A percentile compares a stretch with the other conserved stretches of the same genome.
phyloP scores from a whole-genome alignment of 2,329 filamentous ascomycete genomes.

The Shiraia sp. region DNA sequence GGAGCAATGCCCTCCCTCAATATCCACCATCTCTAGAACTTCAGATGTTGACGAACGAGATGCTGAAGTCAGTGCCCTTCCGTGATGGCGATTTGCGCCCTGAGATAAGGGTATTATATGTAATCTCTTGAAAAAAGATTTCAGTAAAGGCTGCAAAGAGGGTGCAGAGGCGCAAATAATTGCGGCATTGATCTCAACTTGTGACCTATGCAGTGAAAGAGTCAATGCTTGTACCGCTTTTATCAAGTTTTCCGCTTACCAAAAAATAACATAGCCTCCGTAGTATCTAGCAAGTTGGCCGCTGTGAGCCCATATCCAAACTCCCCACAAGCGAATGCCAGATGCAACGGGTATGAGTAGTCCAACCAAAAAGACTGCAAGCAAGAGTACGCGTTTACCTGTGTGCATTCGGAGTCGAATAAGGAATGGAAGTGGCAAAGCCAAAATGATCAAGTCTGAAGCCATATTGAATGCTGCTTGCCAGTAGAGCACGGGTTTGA shows the following conservation, averaged over 20 bases:
- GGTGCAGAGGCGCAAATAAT: slow-evolving; percentile 30
- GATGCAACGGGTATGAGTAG: slow-evolving; percentile 26
- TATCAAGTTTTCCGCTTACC: slow-evolving; percentile 3
- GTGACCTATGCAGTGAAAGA: slow-evolving; percentile 1
- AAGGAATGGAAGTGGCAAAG: slow-evolving; percentile 28
- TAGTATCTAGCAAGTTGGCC: slow-evolving; percentile 17
- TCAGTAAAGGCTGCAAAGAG: slow-evolving; percentile 26
- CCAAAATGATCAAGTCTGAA: slow-evolving; percentile 25
- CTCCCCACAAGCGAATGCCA: slow-evolving; percentile 19
- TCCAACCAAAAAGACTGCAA: slow-evolving; percentile 28
- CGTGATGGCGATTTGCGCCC: slow-evolving; percentile 14
- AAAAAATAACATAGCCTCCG: slow-evolving; percentile 29
- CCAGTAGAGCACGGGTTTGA: slow-evolving; percentile 18
- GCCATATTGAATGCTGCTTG: slow-evolving; percentile 29
- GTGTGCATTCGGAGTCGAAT: slow-evolving; percentile 26
- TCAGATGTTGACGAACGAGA: too few species aligned
- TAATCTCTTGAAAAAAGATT: slow-evolving; percentile 16
- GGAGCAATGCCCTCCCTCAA: too few species aligned
- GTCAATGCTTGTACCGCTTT: background rate
- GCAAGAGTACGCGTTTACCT: slow-evolving; percentile 22
- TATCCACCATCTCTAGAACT: too few species aligned
- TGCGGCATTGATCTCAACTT: slow-evolving; percentile 31
- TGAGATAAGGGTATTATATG: slow-evolving; percentile 6
- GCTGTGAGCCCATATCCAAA: slow-evolving; percentile 21
- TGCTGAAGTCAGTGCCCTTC: background rate